These are phyloP conservation scores for Aquanectria penicillioides DNA, from an alignment of 2,329 filamentous ascomycete species.

Conservation along the genomic window DNA sequence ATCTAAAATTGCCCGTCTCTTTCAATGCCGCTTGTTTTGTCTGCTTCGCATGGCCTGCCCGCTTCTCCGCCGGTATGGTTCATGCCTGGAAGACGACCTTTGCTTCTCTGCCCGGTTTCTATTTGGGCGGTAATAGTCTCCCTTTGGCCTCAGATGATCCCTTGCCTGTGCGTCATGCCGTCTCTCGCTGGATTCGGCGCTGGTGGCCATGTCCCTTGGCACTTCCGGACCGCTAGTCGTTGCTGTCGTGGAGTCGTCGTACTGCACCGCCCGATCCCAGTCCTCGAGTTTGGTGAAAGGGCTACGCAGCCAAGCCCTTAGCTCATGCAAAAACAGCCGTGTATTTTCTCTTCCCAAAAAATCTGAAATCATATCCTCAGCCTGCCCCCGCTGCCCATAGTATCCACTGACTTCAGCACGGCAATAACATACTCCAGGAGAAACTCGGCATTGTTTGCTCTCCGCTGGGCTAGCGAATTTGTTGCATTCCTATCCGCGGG, in stretches of 20 bases:
- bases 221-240: background rate
- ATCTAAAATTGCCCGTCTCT: background rate
- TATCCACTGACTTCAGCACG: conserved; percentile 83
- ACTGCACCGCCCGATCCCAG: conserved; percentile 86
- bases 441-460: conserved; percentile 81
- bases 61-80: conserved; percentile 28
- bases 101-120: conserved; percentile 8
- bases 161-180: background rate
- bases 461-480: conserved; percentile 34
- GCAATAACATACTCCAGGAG: conserved; percentile 87
- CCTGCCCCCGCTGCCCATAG: conserved; percentile 83
- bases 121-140: conserved; percentile 42
- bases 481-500: conserved; percentile 9
- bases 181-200: background rate
- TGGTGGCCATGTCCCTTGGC: background rate
- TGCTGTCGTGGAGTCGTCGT: conserved; percentile 49
- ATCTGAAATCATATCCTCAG: conserved; percentile 81
- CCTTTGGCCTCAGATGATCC: conserved; percentile 16
- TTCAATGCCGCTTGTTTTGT: background rate
- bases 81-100: conserved; percentile 19
- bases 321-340: conserved; percentile 83
- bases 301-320: conserved; percentile 84
- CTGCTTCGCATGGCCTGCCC: background rate
- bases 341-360: conserved; percentile 81
- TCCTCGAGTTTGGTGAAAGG: conserved; percentile 76